These are phyloP conservation scores for Rhododendron ferrugineum DNA, from an alignment of 148 eudicot genomes.

Conservation along the genomic window DNA sequence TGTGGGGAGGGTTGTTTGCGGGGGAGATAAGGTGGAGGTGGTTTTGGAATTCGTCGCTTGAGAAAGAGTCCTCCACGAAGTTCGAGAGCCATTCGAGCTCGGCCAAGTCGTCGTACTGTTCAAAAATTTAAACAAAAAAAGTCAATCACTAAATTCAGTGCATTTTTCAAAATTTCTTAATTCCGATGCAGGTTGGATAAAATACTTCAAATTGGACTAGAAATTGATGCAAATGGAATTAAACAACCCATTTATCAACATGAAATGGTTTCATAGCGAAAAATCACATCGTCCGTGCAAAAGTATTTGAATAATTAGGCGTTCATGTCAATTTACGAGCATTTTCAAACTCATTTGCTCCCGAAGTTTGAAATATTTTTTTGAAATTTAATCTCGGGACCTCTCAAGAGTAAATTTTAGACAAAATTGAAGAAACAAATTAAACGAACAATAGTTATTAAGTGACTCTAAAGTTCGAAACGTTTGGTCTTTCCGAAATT, in stretches of 20 bases:
- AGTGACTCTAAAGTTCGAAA: background rate
- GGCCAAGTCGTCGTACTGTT: slow-evolving; percentile 77
- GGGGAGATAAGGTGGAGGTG: slow-evolving; percentile 51
- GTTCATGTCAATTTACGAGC: background rate
- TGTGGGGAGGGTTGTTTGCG: slow-evolving; percentile 12
- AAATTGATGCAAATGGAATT: background rate
- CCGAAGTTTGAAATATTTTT: too few relatives aligned
- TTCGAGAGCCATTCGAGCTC: slow-evolving; percentile 94
- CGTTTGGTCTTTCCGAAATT: background rate
- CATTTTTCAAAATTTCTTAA: background rate
- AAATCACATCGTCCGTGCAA: background rate
- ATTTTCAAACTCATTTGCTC: too few relatives aligned
- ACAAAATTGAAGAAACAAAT: background rate
- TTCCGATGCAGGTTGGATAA: background rate
- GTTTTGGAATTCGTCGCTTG: slow-evolving; percentile 60
- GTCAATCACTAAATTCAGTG: background rate
- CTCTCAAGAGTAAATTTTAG: too few relatives aligned
- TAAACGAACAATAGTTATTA: background rate
- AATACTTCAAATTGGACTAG: background rate
- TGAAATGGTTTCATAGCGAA: background rate
- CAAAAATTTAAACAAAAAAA: background rate
- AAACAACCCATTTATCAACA: background rate
- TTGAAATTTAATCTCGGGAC: background rate
- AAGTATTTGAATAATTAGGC: background rate
- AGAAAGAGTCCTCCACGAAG: slow-evolving; percentile 86